Evolutionary conservation across 306 rosid genomes (phyloP).

Genomic region (Cicer chorassanicum): DNA sequence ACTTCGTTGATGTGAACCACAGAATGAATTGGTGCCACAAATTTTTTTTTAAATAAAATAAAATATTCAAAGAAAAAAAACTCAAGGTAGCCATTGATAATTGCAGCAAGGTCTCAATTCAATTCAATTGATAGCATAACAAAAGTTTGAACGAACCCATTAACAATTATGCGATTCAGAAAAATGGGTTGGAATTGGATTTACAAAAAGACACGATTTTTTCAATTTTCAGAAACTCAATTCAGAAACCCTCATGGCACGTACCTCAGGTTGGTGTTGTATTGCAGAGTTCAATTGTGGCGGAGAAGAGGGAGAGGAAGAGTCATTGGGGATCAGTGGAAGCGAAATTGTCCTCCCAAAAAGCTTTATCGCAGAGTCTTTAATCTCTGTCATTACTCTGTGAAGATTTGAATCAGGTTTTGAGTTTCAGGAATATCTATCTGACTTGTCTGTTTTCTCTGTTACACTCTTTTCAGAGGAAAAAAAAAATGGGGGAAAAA

Average conservation of each 20-base stretch:
- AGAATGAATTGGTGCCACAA: conserved; percentile 37
- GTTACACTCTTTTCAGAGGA: conserved; percentile 28
- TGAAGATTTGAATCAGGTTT: conserved; percentile 1
- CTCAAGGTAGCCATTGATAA: conserved; percentile 1
- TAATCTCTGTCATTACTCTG: conserved; percentile 65
- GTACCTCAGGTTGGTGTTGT: conserved; percentile 55
- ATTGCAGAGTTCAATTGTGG: conserved; percentile 39
- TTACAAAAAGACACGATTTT: conserved; percentile 13
- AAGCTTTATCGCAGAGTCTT: conserved; percentile 68
- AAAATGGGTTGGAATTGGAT: conserved; percentile 50
- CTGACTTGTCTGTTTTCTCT: neutral
- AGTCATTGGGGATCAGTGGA: conserved; percentile 43
- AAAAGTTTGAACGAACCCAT: conserved; percentile 44
- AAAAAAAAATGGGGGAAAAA: conserved; percentile 1
- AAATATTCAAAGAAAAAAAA: conserved; percentile 8
- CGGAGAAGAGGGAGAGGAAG: conserved; percentile 30
- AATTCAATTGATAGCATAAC: conserved; percentile 19
- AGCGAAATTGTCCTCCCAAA: conserved; percentile 80
- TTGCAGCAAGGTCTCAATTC: conserved; percentile 9
- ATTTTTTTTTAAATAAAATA: neutral
- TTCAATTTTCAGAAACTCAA: neutral
- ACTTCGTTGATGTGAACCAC: conserved; percentile 33
- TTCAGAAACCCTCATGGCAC: neutral
- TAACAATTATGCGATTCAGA: conserved; percentile 32
- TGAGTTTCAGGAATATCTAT: conserved; percentile 34